Percentiles rank a stretch among this genome's conserved stretches.
Evolutionary conservation across 257 asterid species (phyloP).

Genomic region (Rhazya stricta): DNA sequence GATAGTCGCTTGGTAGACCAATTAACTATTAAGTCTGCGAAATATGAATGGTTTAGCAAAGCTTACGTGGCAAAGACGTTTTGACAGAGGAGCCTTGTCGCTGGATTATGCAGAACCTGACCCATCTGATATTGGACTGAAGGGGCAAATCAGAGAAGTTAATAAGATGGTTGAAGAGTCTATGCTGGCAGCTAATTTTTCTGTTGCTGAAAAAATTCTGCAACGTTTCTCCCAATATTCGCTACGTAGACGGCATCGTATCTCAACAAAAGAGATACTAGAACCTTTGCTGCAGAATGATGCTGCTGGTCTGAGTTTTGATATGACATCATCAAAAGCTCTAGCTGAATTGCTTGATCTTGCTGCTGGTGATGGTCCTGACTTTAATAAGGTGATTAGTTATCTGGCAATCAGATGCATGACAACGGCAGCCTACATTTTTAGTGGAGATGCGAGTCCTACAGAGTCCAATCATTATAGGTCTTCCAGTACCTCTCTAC

Average conservation of each 20-base stretch:
- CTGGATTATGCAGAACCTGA: slow-evolving; percentile 98
- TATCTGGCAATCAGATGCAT: slow-evolving; percentile 98
- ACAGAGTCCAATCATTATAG: slow-evolving; percentile 85
- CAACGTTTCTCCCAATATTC: slow-evolving; percentile 72
- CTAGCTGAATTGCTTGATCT: slow-evolving; percentile 93
- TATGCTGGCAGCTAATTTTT: slow-evolving; percentile 97
- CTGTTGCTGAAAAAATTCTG: slow-evolving; percentile 85
- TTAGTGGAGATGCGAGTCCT: slow-evolving; percentile 89
- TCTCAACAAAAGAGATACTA: slow-evolving; percentile 95
- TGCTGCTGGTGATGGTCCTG: slow-evolving; percentile 91
- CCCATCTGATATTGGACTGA: slow-evolving; percentile 82
- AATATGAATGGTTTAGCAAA: slow-evolving; percentile 86
- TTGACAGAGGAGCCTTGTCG: slow-evolving; percentile 86
- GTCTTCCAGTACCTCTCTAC: slow-evolving; percentile 86
- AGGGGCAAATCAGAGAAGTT: slow-evolving; percentile 81
- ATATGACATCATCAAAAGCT: slow-evolving; percentile 86
- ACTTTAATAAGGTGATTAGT: slow-evolving; percentile 90
- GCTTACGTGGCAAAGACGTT: slow-evolving; percentile 95
- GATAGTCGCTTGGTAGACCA: slow-evolving; percentile 94
- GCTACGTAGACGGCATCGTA: slow-evolving; percentile 87
- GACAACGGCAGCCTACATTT: slow-evolving; percentile 94
- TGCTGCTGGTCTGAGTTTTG: slow-evolving; percentile 81
- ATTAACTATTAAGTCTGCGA: slow-evolving; percentile 79
- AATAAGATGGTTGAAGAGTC: slow-evolving; percentile 98
- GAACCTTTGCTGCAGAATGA: slow-evolving; percentile 90